Percentiles rank a stretch among this genome's conserved stretches.
Conservation (phyloP, 345 rosid species). For the Salix viminalis region DNA sequence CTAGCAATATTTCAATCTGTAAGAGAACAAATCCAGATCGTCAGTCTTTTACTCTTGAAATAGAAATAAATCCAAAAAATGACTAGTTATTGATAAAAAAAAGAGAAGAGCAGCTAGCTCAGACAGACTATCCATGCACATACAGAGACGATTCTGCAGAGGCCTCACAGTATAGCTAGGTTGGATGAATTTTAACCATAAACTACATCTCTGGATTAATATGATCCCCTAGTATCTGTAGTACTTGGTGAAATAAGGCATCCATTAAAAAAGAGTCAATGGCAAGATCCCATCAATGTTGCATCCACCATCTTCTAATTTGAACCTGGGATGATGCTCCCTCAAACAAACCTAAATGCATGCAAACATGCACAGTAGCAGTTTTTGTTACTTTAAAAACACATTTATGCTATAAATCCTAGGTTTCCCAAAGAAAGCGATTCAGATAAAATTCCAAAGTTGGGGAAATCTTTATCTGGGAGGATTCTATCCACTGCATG, state of each 20-base stretch:
- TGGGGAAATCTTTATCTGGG: background rate
- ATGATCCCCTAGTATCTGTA: background rate
- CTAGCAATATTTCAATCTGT: constrained; percentile 61
- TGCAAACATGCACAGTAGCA: background rate
- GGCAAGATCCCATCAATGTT: background rate
- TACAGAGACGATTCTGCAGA: background rate
- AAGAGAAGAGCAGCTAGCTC: background rate
- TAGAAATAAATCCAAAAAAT: background rate
- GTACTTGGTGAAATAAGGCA: background rate
- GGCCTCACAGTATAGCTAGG: background rate
- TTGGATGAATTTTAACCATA: background rate
- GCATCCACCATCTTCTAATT: background rate
- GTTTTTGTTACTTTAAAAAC: background rate
- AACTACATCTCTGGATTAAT: background rate
- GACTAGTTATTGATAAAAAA: background rate
- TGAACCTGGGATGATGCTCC: background rate
- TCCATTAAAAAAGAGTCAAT: too few species aligned
- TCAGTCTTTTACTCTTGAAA: background rate
- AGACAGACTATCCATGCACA: background rate
- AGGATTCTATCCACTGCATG: background rate
- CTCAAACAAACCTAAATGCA: background rate
- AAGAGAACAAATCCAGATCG: background rate
- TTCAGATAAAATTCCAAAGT: background rate
- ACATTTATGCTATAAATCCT: background rate
- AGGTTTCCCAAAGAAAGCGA: background rate